These are phyloP conservation scores for Thielaviopsis ethacetica DNA, from an alignment of 2,329 filamentous ascomycete genomes.

Conservation along the genomic window DNA sequence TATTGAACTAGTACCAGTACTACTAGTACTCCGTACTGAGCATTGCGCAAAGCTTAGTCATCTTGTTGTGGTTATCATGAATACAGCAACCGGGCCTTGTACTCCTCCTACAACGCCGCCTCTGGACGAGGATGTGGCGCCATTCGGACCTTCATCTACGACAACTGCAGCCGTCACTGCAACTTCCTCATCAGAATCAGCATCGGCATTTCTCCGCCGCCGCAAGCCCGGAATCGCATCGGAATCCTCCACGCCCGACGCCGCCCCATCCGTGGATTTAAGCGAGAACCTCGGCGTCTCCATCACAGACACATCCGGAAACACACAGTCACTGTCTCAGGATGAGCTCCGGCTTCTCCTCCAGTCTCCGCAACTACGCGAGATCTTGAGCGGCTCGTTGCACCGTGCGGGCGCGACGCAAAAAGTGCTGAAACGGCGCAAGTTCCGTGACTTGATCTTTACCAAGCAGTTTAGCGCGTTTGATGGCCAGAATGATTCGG, in stretches of 20 bases:
- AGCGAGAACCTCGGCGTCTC: constrained; percentile 12
- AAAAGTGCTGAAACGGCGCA: constrained; percentile 11
- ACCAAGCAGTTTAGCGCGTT: constrained; percentile 59
- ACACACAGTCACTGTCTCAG: constrained; percentile 15
- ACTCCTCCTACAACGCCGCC: constrained; percentile 8
- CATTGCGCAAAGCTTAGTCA: background rate
- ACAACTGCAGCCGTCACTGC: background rate
- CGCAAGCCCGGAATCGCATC: background rate
- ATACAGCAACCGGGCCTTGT: background rate
- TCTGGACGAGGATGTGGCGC: background rate
- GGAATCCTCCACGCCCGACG: background rate
- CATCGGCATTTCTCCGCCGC: background rate
- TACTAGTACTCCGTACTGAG: no score
- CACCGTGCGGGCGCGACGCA: background rate
- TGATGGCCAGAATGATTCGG: constrained; percentile 51
- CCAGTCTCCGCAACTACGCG: constrained; percentile 7
- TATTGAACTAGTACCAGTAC: no score
- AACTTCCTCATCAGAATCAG: background rate
- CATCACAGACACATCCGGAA: constrained; percentile 8
- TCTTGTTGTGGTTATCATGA: background rate
- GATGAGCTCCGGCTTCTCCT: constrained; percentile 7
- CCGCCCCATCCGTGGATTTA: constrained; percentile 9
- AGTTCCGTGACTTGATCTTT: constrained; percentile 43
- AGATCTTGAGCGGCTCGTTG: constrained; percentile 4
- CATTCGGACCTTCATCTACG: background rate